Conservation (phyloP, 345 rosid genomes). For the Acer saccharum region DNA sequence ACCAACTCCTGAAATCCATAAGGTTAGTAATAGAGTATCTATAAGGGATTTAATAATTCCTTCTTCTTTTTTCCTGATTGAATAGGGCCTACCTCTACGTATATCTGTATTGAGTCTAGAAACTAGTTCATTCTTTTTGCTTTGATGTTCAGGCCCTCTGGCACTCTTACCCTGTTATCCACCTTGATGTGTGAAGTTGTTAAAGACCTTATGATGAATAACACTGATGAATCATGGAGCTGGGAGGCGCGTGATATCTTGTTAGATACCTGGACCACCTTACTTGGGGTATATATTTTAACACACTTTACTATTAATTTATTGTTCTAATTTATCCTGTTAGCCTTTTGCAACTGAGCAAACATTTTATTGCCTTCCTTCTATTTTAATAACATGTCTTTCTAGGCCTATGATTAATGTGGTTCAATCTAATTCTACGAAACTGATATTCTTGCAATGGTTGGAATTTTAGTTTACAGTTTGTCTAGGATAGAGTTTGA, state of each 20-base stretch:
- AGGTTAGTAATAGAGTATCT: constrained; percentile 50
- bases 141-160: constrained; percentile 73
- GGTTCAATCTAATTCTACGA: constrained; percentile 12
- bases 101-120: constrained; percentile 5
- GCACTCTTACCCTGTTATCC: constrained; percentile 80
- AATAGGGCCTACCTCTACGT: not conserved
- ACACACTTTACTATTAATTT: constrained; percentile 6
- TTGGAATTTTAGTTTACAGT: constrained; percentile 2
- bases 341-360: constrained; percentile 5
- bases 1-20: constrained; percentile 75
- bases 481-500: constrained; percentile 1
- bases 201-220: constrained; percentile 66
- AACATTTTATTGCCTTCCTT: constrained; percentile 7
- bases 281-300: constrained; percentile 66
- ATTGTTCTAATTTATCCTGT: constrained; percentile 7
- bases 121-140: constrained; percentile 15
- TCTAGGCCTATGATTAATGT: constrained; percentile 3
- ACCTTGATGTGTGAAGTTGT: constrained; percentile 88
- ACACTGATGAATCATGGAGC: constrained; percentile 82
- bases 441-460: constrained; percentile 1
- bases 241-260: constrained; percentile 97
- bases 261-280: constrained; percentile 88
- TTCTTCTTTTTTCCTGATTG: not conserved
- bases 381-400: constrained; percentile 15
- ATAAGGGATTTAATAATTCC: constrained; percentile 7